These are phyloP conservation scores for Dothiorella sarmentorum DNA, from an alignment of 2,329 filamentous ascomycete species.

Conservation along the genomic window DNA sequence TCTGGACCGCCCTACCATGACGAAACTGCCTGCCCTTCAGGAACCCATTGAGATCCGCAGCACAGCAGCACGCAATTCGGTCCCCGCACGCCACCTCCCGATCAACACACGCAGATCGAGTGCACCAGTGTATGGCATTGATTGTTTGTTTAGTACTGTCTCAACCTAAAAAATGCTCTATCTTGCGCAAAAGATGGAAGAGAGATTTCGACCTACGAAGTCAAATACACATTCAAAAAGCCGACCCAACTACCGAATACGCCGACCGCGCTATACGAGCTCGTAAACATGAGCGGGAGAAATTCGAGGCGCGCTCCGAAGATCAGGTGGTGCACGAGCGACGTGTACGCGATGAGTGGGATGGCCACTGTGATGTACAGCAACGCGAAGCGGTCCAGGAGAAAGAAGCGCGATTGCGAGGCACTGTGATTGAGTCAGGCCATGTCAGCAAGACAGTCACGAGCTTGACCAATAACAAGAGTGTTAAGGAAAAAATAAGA, in stretches of 20 bases:
- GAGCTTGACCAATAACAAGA: not conserved
- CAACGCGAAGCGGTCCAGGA: slow-evolving; percentile 86
- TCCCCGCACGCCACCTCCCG: not conserved
- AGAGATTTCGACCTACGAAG: not conserved
- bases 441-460: not conserved
- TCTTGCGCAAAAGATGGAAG: not conserved
- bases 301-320: slow-evolving; percentile 86
- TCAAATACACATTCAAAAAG: slow-evolving; percentile 87
- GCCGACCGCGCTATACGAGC: slow-evolving; percentile 89
- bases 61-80: not conserved
- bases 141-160: not conserved
- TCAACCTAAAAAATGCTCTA: not conserved
- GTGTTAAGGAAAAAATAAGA: not conserved
- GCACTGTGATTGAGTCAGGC: slow-evolving; percentile 45
- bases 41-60: too few relatives aligned
- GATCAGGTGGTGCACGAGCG: slow-evolving; percentile 74
- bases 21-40: too few relatives aligned
- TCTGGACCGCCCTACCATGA: too few relatives aligned
- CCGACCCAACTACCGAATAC: slow-evolving; percentile 94
- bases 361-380: slow-evolving; percentile 88
- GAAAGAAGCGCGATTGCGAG: slow-evolving; percentile 73
- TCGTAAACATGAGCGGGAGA: slow-evolving; percentile 93
- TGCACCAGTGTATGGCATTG: not conserved
- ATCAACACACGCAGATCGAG: not conserved
- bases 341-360: slow-evolving; percentile 85